A percentile compares a stretch with the other conserved stretches of the same genome.
phyloP scores from a whole-genome alignment of 352 stramenopile species.

The Phytophthora boehmeriae region DNA sequence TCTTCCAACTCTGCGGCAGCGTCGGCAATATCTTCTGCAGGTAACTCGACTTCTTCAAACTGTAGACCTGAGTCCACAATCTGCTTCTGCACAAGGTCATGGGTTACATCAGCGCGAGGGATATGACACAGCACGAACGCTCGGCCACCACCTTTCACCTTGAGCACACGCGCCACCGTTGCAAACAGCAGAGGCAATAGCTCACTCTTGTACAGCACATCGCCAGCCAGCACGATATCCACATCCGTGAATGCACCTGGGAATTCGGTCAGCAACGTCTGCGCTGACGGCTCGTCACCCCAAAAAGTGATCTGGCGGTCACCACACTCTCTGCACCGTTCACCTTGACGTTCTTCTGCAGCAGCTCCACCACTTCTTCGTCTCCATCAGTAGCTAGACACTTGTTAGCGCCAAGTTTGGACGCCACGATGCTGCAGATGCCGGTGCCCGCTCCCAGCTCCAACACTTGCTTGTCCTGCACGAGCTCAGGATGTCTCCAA shows the following conservation, averaged over 20 bases:
- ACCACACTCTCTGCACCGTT: conserved; percentile 37
- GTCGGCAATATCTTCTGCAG: conserved; percentile 24
- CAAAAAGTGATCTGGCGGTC: conserved; percentile 56
- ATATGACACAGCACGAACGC: conserved; percentile 73
- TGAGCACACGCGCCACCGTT: conserved; percentile 51
- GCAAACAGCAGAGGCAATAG: conserved; percentile 67
- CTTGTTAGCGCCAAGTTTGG: conserved; percentile 48
- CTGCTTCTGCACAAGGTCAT: conserved; percentile 55
- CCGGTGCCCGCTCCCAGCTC: conserved; percentile 77
- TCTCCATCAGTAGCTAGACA: conserved; percentile 76
- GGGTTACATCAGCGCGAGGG: conserved; percentile 71
- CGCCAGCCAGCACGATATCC: conserved; percentile 69
- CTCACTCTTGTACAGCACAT: conserved; percentile 82
- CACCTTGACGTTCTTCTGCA: conserved; percentile 52
- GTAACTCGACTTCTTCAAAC: conserved; percentile 43
- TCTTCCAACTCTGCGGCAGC: conserved; percentile 44
- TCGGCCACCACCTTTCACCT: conserved; percentile 14
- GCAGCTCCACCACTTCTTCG: conserved; percentile 55
- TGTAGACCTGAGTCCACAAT: conserved; percentile 46
- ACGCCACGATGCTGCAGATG: conserved; percentile 72
- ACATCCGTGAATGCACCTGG: conserved; percentile 33
- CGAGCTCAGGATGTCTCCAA: conserved; percentile 44
- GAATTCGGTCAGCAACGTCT: conserved; percentile 37
- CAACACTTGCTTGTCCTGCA: conserved; percentile 56
- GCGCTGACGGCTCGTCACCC: conserved; percentile 51